Evolutionary conservation across 78 protist genomes (phyloP), one percentile per base, ranked within the genome.

Genomic region (Anaeramoeba flamelloides): DNA sequence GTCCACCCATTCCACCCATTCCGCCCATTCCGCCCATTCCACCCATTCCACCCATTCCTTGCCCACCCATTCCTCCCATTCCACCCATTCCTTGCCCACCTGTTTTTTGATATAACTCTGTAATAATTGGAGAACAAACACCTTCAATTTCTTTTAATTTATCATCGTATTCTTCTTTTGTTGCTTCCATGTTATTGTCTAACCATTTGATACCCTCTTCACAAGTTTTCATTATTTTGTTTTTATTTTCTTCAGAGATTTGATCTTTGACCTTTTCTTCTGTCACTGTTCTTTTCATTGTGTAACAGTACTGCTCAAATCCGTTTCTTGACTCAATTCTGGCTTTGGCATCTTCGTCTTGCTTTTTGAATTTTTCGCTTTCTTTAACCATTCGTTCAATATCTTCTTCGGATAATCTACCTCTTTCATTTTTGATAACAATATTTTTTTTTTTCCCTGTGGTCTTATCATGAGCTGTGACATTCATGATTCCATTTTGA

Each of bases 381-480:
- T 90, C 94, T 31, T 82, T 75, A 39, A 94, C 87, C 98, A 96
- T 94, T 39, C 86, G 79, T 82, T 94, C 94, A 75, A 94, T 94
- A 77, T 96, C 96, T 36, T 87, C 91, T 33, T 87, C 38, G 40
- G 92, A 40, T 12, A 93, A 88, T 33, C 96, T 83, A 75, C 91
- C 95, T 34, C 12, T 84, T 39, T 69, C 76, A 39, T 87, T 83
- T n/a, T 1, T 80, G 76, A 87, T 85, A 37, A 36, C 76, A 91
- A 97, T 94, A 81, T 38, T 1, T 80, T 95, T 87, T 34, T 39
- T 36, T 78, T 85, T 88, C 39, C 94, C 94, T 36, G 95, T 84
- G 76, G 90, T 94, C 89, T 89, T 89, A 83, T 94, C 98, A 78
- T 75, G 87, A 38, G 99, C 99, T 2, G 85, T 37, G n/a, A 96